Conservation (phyloP, 208 protist genomes). For the Leishmania tropica region DNA sequence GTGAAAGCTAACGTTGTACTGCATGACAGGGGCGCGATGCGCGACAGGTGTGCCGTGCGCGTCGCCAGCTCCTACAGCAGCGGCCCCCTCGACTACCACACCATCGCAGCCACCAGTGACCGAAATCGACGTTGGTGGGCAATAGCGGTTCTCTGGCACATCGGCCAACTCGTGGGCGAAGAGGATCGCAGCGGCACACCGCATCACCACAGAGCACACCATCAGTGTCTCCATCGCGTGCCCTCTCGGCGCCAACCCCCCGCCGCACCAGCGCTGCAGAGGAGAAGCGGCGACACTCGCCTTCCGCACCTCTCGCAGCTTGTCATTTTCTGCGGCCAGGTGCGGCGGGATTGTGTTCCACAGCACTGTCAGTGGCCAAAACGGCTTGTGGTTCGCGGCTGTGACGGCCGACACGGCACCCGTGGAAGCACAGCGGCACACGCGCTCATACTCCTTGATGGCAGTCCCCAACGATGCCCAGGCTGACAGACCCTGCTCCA, state of each 20-base stretch:
- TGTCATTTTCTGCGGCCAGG: neutral
- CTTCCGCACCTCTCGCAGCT: neutral
- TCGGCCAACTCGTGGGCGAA: neutral
- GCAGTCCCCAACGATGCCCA: constrained; percentile 16
- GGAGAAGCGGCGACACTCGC: neutral
- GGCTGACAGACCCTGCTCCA: neutral
- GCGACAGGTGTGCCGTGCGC: neutral
- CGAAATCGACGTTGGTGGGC: constrained; percentile 21
- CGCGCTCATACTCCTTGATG: constrained; percentile 20
- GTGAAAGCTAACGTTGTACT: constrained; percentile 42
- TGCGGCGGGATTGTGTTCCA: constrained; percentile 34
- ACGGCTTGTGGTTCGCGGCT: neutral
- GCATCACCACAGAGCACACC: constrained; percentile 50
- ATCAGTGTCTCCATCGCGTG: neutral
- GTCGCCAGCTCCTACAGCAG: neutral
- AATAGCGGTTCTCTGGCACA: neutral
- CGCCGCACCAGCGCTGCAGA: neutral
- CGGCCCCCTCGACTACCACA: neutral
- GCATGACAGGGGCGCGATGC: constrained; percentile 38
- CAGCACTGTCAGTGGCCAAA: constrained; percentile 34
- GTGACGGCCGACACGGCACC: neutral
- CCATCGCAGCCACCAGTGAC: constrained; percentile 25
- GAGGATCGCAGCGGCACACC: constrained; percentile 40
- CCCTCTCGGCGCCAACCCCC: neutral
- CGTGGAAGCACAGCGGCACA: neutral